Conservation (phyloP, 2,329 filamentous ascomycete species). For the Fusarium udum region DNA sequence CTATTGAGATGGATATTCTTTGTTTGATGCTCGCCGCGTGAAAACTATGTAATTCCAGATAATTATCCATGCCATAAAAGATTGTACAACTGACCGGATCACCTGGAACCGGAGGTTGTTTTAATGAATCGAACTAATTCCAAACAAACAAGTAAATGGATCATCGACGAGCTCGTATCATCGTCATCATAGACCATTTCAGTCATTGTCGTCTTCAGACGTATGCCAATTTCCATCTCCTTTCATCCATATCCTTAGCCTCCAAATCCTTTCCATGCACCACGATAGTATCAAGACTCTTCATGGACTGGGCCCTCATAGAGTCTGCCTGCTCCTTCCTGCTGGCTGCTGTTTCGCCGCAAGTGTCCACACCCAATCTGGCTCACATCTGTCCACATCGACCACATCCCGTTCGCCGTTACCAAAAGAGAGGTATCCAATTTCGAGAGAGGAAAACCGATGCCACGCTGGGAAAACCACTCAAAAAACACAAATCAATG, state of each 20-base stretch:
- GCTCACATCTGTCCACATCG: slow-evolving; percentile 6
- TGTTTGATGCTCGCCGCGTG: slow-evolving; percentile 26
- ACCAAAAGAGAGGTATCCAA: slow-evolving; percentile 39
- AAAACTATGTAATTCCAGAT: slow-evolving; percentile 17
- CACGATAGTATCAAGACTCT: slow-evolving; percentile 34
- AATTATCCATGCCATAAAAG: slow-evolving; percentile 26
- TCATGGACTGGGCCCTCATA: slow-evolving; percentile 41
- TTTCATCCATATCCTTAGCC: slow-evolving; percentile 5
- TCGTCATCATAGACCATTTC: slow-evolving; percentile 44
- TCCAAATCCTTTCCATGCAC: slow-evolving; percentile 20
- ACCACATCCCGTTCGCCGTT: slow-evolving; percentile 34
- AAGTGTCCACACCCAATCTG: slow-evolving; percentile 14
- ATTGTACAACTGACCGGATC: slow-evolving; percentile 40
- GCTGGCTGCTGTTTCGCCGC: slow-evolving; percentile 38
- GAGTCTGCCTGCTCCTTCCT: slow-evolving; percentile 39
- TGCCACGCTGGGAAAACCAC: slow-evolving; percentile 45
- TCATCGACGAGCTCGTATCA: slow-evolving; percentile 40
- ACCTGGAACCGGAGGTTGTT: slow-evolving; percentile 36
- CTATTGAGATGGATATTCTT: slow-evolving; percentile 17
- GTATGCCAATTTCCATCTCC: slow-evolving; percentile 33
- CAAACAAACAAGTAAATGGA: slow-evolving; percentile 34
- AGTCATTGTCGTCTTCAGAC: slow-evolving; percentile 37
- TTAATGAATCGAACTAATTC: slow-evolving; percentile 37
- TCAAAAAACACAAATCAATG: slow-evolving; percentile 46
- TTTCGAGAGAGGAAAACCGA: slow-evolving; percentile 38